Base-by-base conservation (phyloP, 371 early-diverging fungal species). In the Lichtheimia corymbifera region DNA sequence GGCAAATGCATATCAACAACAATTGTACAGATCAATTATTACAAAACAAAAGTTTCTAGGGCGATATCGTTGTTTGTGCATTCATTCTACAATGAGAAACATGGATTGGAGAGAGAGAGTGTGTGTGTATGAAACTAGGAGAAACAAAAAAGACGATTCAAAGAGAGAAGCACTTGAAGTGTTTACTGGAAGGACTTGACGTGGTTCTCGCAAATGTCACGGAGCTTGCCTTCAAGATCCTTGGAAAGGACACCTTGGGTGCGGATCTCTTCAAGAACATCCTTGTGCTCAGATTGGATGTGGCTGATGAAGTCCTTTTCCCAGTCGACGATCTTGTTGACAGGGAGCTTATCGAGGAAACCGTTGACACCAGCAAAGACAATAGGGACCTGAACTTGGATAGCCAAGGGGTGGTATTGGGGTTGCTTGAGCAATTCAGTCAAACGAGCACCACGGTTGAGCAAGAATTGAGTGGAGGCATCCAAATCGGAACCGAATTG, bases 401-500 rank as follows among this genome's bases (percentile, higher is more conserved):
- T 92, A 57, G 97, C 82, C 66, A 95, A 76, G 42, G 97, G 96
- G 72, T 80, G 79, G 90, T 94, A 95, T 83, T 96, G 96, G 65
- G 91, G 89, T 82, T 96, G 96, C 91, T 86, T 93, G 71, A 97
- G 83, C 73, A 97, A 83, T 85, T 97, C 97, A 54, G 96, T 96
- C 47, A 97, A 85, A 83, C 97, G 96, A 68, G 95, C 94, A 87
- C 97, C 97, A 87, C 97, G 94, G 91, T 95, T 95, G 65, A 97
- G 82, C 84, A 92, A 78, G 92, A 95, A 96, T 83, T 96, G 96
- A 60, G 97, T 97, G 70, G 96, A 94, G 71, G 96, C 95, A 83
- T 97, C 97, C 67, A 97, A 85, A 82, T 97, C 97, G 63, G 95
- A 95, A 79, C 97, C 97, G 85, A 97, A 97, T 84, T 97, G 97